Evolutionary conservation across 345 rosid species (phyloP), one percentile per base, ranked within the genome.

Genomic region (Brassica rapa): DNA sequence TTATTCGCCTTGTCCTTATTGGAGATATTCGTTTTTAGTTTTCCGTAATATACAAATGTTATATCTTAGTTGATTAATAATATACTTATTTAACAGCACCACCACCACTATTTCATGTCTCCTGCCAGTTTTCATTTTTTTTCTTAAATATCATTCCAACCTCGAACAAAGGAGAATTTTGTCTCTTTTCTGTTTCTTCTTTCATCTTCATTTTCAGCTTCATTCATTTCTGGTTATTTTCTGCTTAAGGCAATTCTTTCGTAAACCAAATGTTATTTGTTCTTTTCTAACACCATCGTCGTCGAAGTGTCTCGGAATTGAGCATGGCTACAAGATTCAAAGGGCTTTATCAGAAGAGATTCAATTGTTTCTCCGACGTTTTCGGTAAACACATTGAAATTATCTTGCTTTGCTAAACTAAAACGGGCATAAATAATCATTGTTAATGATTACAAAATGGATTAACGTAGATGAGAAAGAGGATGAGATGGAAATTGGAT

Each of bases 401-500:
- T 53, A 43, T 12, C 51, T 49, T 49, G 55, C 14, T 49, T 46
- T 12, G 55, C 15, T n/a, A 49, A 49, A 49, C 1, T 49, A 49
- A 49, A 49, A 1, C 14, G 55, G 15, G 5, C 15, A 39, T 39
- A 39, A 39, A 32, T 32, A 32, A 32, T 32, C 14, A 41, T 41
- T 3, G 2, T 53, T 62, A 15, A 16, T 39, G 74, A 9, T n/a
- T 55, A 53, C 25, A 11, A 56, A 29, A 69, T 68, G 76, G 71
- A 70, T 68, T 68, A 62, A 27, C 32, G 73, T 81, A 94, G 97
- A 86, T 81, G 93, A 84, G 33, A 1, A 72, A 0, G 79, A 68
- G 71, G 89, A 90, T 68, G 96, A 94, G 77, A 82, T 94, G 88
- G 96, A 89, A 82, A 94, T 94, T 81, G 97, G 98, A 85, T 86